Evolutionary conservation across 768 basidiomycete genomes (phyloP), one percentile per base, ranked within the genome.

Genomic region (Russula sp.): DNA sequence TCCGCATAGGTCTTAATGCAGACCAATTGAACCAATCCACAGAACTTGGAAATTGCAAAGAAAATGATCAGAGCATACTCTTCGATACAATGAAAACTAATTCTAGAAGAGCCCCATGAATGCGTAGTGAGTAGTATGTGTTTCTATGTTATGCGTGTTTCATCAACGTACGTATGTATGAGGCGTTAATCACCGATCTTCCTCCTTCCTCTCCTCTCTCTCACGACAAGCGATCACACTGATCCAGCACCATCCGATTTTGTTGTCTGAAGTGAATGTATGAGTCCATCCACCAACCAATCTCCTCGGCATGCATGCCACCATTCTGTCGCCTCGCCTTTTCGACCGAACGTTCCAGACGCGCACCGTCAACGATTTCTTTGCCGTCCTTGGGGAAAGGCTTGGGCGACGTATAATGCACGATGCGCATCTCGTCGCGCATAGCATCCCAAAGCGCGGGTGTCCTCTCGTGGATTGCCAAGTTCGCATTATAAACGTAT

Each of bases 401-500:
- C 67, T 73, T 72, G 26, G 71, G 69, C 42, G 66, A n/a, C 36
- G 76, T 76, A 64, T 74, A 78, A 64, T 77, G 77, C 57, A 77
- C 70, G 26, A 77, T 61, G 24, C 73, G 71, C 56, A 72, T 65
- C 64, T 76, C 72, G 20, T 68, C 61, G 68, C 68, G 68, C 57
- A 77, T 40, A 16, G 68, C 71, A 11, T 68, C 58, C 76, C 76
- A 78, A 30, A 78, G 49, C 51, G 53, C 67, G 2, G 72, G 72
- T 50, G 71, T 73, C 53, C 72, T 69, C 55, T 66, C 63, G 69
- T 72, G 76, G 66, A 77, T 75, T 3, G 71, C 76, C n/a, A 77
- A 69, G 67, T 77, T 77, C 16, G 70, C 76, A 59, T 76, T 77
- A 69, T 77, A 78, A 38, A 68, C 52, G 62, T 75, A 76, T 24